Evolutionary conservation across 2,329 filamentous ascomycete genomes (phyloP).

Genomic region (Aaosphaeria pasadenensis): DNA sequence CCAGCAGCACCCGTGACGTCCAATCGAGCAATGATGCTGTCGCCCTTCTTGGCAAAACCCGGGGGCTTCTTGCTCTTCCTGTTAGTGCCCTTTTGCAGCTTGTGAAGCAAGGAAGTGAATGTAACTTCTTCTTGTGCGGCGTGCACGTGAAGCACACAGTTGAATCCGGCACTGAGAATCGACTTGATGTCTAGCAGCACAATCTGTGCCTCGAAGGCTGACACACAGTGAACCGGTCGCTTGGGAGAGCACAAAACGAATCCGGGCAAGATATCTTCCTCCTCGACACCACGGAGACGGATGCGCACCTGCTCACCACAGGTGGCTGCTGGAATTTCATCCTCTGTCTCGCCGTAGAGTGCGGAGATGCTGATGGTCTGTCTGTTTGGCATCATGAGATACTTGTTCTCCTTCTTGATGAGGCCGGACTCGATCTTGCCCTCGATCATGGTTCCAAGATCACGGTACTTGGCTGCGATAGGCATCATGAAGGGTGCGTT

Average conservation of each 20-base stretch:
- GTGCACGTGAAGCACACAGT: slow-evolving; percentile 96
- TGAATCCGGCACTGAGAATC: slow-evolving; percentile 92
- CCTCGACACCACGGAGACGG: slow-evolving; percentile 89
- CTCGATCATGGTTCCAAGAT: slow-evolving; percentile 96
- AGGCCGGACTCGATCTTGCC: slow-evolving; percentile 96
- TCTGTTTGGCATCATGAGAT: slow-evolving; percentile 95
- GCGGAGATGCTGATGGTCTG: slow-evolving; percentile 77
- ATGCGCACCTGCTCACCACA: slow-evolving; percentile 94
- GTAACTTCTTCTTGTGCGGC: slow-evolving; percentile 97
- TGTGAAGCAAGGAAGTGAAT: slow-evolving; percentile 83
- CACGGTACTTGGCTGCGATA: slow-evolving; percentile 90
- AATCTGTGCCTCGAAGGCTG: slow-evolving; percentile 92
- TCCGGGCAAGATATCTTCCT: slow-evolving; percentile 92
- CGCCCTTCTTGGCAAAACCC: slow-evolving; percentile 78
- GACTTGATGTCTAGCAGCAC: slow-evolving; percentile 90
- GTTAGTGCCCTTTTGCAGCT: slow-evolving; percentile 89
- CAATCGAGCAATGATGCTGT: slow-evolving; percentile 87
- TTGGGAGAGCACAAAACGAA: slow-evolving; percentile 96
- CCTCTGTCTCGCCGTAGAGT: slow-evolving; percentile 92
- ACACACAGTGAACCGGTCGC: slow-evolving; percentile 86
- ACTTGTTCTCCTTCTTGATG: slow-evolving; percentile 80
- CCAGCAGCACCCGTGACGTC: slow-evolving; percentile 83
- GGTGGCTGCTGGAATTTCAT: slow-evolving; percentile 76
- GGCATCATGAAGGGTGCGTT: slow-evolving; percentile 99
- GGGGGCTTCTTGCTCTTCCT: slow-evolving; percentile 92